A percentile compares a stretch with the other conserved stretches of the same genome.
Evolutionary conservation across 176 grass and related monocot species (phyloP).

Genomic region (Juncus inflexus): DNA sequence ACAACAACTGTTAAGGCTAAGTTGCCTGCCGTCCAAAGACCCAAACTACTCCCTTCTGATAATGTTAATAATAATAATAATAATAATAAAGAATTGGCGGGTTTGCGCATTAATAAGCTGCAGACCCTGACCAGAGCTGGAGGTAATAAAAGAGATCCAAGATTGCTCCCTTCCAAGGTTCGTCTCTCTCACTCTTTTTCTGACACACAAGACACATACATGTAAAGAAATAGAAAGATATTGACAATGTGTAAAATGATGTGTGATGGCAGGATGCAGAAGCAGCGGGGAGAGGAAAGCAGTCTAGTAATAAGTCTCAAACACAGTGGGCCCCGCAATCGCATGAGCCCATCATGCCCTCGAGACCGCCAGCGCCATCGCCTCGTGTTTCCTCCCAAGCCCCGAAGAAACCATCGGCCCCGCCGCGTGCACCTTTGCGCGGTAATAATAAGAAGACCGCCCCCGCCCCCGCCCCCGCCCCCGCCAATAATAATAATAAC

Average conservation of each 20-base stretch:
- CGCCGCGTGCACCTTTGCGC: not conserved
- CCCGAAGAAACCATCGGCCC: slow-evolving; percentile 3
- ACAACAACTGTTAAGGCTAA: slow-evolving; percentile 38
- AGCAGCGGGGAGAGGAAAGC: slow-evolving; percentile 17
- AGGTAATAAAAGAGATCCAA: slow-evolving; percentile 5
- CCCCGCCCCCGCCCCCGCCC: too few relatives aligned
- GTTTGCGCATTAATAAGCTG: slow-evolving; percentile 10
- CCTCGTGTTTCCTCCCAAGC: slow-evolving; percentile 10
- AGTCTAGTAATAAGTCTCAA: not conserved
- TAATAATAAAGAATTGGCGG: slow-evolving; percentile 14
- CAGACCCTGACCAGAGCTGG: not conserved
- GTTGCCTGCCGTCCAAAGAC: slow-evolving; percentile 43
- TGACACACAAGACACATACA: not conserved
- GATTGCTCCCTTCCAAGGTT: slow-evolving; percentile 26
- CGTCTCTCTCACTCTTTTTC: slow-evolving; percentile 7
- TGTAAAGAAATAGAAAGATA: not conserved
- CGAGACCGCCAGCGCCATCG: not conserved
- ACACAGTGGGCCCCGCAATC: slow-evolving; percentile 13
- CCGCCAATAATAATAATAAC: too few relatives aligned
- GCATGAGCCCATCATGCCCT: not conserved
- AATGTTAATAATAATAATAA: slow-evolving; percentile 21
- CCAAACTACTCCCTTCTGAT: slow-evolving; percentile 32
- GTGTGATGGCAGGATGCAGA: slow-evolving; percentile 12
- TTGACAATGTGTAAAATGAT: not conserved
- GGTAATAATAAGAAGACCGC: not conserved